Percentiles rank a stretch among this genome's conserved stretches.
Evolutionary conservation across 2,329 filamentous ascomycete genomes (phyloP).

Genomic region (Alternaria metachromatica): DNA sequence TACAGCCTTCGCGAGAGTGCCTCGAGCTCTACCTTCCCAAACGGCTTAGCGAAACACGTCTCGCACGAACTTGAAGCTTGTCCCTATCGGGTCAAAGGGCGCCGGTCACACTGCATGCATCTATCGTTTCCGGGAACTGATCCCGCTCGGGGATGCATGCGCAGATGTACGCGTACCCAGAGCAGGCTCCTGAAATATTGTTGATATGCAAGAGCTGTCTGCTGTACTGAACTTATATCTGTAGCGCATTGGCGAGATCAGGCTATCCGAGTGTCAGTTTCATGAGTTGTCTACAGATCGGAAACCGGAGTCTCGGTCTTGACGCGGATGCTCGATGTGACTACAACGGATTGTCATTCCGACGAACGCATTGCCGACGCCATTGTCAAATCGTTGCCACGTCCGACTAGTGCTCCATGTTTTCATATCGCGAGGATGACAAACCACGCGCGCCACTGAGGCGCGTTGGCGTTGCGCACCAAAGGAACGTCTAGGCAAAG

Average conservation of each 20-base stretch:
- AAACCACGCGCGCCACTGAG: neutral
- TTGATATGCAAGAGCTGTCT: neutral
- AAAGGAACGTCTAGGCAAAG: neutral
- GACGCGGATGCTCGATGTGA: neutral
- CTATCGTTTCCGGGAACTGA: neutral
- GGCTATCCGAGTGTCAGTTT: neutral
- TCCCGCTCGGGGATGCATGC: neutral
- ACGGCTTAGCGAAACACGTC: conserved; percentile 5
- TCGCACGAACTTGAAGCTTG: neutral
- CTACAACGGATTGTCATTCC: neutral
- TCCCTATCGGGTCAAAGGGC: conserved; percentile 1
- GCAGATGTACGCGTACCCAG: neutral
- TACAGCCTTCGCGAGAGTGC: neutral
- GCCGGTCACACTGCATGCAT: conserved; percentile 10
- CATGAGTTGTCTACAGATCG: neutral
- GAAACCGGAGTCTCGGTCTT: neutral
- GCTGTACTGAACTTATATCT: neutral
- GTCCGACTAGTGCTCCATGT: neutral
- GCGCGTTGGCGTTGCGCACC: neutral
- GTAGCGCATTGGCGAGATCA: neutral
- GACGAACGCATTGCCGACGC: neutral
- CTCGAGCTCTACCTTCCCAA: conserved; percentile 10
- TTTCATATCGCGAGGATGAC: neutral
- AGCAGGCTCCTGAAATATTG: neutral
- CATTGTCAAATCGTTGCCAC: neutral